phyloP scores from a whole-genome alignment of 768 basidiomycete species.

The Leccinellum rugosiceps region DNA sequence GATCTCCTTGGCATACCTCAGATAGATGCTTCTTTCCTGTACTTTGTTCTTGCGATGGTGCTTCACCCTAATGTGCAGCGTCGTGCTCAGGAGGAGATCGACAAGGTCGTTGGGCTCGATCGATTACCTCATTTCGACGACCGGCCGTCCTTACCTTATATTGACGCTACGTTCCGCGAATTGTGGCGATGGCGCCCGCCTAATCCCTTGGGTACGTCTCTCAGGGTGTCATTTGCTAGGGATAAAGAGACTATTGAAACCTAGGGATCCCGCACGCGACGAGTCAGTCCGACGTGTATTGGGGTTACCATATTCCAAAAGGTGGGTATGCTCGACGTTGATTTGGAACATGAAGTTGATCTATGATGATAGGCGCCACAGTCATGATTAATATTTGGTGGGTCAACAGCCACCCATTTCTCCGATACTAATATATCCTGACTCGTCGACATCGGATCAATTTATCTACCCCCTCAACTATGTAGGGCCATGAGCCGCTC shows the following conservation, averaged over 20 bases:
- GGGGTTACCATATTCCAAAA: slow-evolving; percentile 20
- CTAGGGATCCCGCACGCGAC: slow-evolving; percentile 11
- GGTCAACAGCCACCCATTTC: background rate
- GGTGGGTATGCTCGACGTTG: background rate
- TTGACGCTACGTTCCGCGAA: slow-evolving; percentile 25
- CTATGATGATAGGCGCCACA: background rate
- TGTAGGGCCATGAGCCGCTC: slow-evolving; percentile 4
- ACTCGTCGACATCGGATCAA: background rate
- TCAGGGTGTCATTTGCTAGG: background rate
- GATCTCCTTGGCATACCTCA: background rate
- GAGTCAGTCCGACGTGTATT: slow-evolving; percentile 15
- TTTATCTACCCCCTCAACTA: background rate
- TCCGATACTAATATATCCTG: background rate
- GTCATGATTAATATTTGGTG: slow-evolving; percentile 2
- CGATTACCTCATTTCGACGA: slow-evolving; percentile 27
- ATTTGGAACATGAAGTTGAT: background rate
- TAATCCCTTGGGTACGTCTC: slow-evolving; percentile 9
- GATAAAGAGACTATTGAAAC: background rate
- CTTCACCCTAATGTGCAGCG: slow-evolving; percentile 26
- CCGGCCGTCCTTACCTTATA: slow-evolving; percentile 22
- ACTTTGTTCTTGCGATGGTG: slow-evolving; percentile 26
- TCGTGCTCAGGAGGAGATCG: slow-evolving; percentile 27
- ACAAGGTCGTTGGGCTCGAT: slow-evolving; percentile 19
- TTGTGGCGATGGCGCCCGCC: slow-evolving; percentile 20
- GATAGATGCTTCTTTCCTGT: slow-evolving; percentile 14